A percentile compares a stretch with the other conserved stretches of the same genome.
phyloP scores from a whole-genome alignment of 257 asterid species.

The Agastache rugosa region DNA sequence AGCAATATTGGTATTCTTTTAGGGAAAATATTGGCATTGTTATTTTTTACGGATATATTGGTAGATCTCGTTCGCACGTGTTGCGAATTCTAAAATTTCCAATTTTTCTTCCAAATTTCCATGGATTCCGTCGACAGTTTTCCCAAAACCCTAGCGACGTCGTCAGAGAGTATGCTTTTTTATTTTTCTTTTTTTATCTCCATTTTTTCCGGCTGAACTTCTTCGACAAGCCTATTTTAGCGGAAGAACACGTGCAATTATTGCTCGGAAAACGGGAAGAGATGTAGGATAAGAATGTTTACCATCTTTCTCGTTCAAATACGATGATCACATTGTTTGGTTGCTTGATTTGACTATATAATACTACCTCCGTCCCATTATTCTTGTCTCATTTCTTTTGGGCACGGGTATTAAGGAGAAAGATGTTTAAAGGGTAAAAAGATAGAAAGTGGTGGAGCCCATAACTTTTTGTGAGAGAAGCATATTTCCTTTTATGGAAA shows the following conservation, averaged over 20 bases:
- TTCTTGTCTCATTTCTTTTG: too few species aligned
- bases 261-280: background rate
- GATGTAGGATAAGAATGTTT: background rate
- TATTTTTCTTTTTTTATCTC: background rate
- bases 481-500: too few species aligned
- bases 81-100: background rate
- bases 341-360: background rate
- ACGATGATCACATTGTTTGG: constrained; percentile 4
- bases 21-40: background rate
- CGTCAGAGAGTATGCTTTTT: constrained; percentile 27
- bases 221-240: background rate
- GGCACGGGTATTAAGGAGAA: too few species aligned
- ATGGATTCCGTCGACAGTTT: constrained; percentile 35
- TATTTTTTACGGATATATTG: too few species aligned
- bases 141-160: constrained; percentile 22
- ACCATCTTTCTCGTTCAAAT: background rate
- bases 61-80: background rate
- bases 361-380: too few species aligned
- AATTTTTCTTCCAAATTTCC: background rate
- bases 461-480: too few species aligned
- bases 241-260: background rate
- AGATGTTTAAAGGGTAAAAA: too few species aligned
- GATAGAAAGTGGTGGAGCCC: too few species aligned
- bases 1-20: background rate
- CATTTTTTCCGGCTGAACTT: background rate